A percentile compares a stretch with the other conserved stretches of the same genome.
Evolutionary conservation across 75 land plant species (phyloP).

Genomic region (Sequoia sempervirens): DNA sequence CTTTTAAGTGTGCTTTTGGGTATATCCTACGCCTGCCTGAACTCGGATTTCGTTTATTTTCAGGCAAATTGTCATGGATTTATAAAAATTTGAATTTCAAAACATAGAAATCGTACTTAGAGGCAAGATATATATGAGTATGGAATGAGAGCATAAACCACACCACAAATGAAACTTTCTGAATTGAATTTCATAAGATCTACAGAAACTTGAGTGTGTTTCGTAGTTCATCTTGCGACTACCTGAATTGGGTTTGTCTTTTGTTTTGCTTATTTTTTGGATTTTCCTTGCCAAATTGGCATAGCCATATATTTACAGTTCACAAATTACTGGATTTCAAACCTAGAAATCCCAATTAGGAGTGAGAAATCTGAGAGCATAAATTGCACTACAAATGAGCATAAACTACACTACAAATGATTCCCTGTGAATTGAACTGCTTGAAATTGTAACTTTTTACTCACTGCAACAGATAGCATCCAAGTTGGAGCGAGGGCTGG

Average conservation of each 20-base stretch:
- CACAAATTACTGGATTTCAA: neutral
- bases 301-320: neutral
- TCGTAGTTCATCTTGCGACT: neutral
- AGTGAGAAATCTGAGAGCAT: neutral
- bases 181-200: too few species aligned
- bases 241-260: neutral
- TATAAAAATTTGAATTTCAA: too few species aligned
- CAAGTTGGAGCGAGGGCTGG: neutral
- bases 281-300: neutral
- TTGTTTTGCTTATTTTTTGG: neutral
- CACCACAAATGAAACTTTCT: too few species aligned
- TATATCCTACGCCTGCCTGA: too few species aligned
- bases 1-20: too few species aligned
- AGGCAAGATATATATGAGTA: too few species aligned
- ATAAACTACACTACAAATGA: neutral
- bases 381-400: too few species aligned
- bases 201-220: too few species aligned
- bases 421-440: neutral
- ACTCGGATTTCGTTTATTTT: too few species aligned
- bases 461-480: neutral
- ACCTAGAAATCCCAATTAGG: neutral
- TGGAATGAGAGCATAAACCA: too few species aligned
- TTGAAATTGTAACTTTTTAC: neutral
- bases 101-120: too few species aligned
- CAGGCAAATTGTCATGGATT: too few species aligned